Base-by-base conservation (phyloP, 1,284 basidiomycete species). In the Naganishia liquefaciens region DNA sequence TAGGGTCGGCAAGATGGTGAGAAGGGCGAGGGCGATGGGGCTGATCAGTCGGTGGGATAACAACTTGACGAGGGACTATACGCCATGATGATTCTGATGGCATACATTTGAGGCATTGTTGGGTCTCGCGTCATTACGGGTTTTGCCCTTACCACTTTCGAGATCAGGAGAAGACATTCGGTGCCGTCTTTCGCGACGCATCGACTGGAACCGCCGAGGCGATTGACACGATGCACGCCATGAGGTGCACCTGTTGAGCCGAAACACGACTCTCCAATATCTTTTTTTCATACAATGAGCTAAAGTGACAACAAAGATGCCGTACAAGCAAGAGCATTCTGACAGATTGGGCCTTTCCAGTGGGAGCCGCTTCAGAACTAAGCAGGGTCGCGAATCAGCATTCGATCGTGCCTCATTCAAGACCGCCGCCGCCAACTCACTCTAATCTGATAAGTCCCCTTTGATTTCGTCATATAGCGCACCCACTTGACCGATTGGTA, bases 401-500 rank as follows among this genome's bases (percentile, higher is more conserved):
- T 43, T 21, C 17, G 28, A 21, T 17, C 43, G 9, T 17, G 28
- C 23, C 27, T 19, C 25, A 1, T 30, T 15, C 42, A 10, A 9
- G 42, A 15, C 28, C 15, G n/a, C 33, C 33, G n/a, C 33, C n/a
- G 23, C 19, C 2, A 28, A 70, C 88, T 76, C 76, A 92, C 90
- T 80, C 90, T 80, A 69, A 93, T 86, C 79, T 93, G 90, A 79
- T 93, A 93, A 7, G 86, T 82, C 46, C 91, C 90, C 73, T 86
- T 91, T 3, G 91, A 90, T 77, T 91, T 92, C 33, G 91, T 93
- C 65, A 93, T 83, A 75, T 93, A 91, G 53, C 90, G 81, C 28
- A 95, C 92, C 92, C 92, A 95, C 77, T 94, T 94, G 68, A 93
- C 86, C 70, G 89, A 91, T 72, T 91, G 86, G 75, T 98, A 98